Base-by-base conservation (phyloP, 225 moss, liverwort and hornwort genomes). In the Sphagnum tenellum region DNA sequence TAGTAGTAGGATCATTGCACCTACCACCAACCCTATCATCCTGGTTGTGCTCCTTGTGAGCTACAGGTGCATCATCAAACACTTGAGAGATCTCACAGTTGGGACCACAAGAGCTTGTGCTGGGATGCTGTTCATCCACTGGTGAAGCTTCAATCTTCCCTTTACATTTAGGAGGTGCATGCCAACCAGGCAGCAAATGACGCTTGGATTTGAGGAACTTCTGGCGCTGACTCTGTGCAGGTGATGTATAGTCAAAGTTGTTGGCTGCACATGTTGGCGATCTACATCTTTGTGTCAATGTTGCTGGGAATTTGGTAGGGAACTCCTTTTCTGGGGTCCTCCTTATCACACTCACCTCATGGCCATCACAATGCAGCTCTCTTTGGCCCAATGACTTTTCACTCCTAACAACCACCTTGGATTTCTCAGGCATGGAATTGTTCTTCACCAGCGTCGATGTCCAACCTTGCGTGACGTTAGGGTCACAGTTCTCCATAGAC, bases 191-290 rank as follows among this genome's bases (percentile, higher is more conserved):
- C 12, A 91, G 10, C 75, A 91, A 57, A 46, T 91, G 94, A 5
- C 94, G 87, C 72, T 86, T 94, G 14, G 94, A 94, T 61, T 89
- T 82, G 7, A 94, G 67, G 12, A 87, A 91, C 50, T 85, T 87
- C 47, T 89, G 89, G 3, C 87, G 87, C 0, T 29, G 29, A 29
- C 29, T 29, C 29, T 29, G 29, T 29, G 76, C 73, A 8, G 87
- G 89, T 46, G 67, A 59, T 5, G 91, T 85, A 46, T 94, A 91
- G 47, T 94, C 91, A 49, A 89, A 90, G 52, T 94, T 89, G 8
- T 94, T 94, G 1, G 94, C 90, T 2, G 94, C 90, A 73, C 91
- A 94, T 63, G 89, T 80, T 3, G 91, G 87, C 48, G 91, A 89
- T 60, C 80, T 85, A 68, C 94, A 91, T 13, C 82, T 85, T 12